Evolutionary conservation across 116 monocot species (phyloP).

Genomic region (Thalassia testudinum): DNA sequence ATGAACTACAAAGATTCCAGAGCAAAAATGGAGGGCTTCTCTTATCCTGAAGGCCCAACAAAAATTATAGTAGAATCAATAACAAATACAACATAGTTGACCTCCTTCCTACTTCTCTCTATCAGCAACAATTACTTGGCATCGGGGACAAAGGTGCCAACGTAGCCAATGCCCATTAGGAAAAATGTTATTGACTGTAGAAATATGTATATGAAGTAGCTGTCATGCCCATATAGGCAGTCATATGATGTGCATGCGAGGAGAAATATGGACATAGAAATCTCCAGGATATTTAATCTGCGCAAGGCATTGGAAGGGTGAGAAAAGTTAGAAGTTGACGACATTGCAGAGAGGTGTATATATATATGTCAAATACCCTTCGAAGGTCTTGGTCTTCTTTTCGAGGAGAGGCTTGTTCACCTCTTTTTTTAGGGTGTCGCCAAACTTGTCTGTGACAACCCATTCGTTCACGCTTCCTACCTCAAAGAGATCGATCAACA

Average conservation of each 20-base stretch:
- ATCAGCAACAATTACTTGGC: too few species aligned
- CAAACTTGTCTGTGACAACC: constrained; percentile 40
- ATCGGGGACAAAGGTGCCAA: constrained; percentile 19
- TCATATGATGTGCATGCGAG: constrained; percentile 17
- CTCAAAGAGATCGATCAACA: constrained; percentile 19
- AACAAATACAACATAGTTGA: too few species aligned
- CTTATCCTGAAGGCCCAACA: too few species aligned
- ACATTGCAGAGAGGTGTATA: too few species aligned
- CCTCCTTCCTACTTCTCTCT: too few species aligned
- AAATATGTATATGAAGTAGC: constrained; percentile 31
- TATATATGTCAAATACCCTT: too few species aligned
- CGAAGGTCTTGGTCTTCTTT: too few species aligned
- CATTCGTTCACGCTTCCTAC: constrained; percentile 32
- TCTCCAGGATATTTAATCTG: constrained; percentile 17
- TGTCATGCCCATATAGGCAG: constrained; percentile 4
- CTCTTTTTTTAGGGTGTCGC: constrained; percentile 13
- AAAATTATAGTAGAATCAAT: too few species aligned
- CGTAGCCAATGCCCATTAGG: constrained; percentile 33
- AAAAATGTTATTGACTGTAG: constrained; percentile 32
- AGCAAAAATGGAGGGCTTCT: too few species aligned
- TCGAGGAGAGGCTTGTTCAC: too few species aligned
- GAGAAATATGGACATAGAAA: constrained; percentile 22
- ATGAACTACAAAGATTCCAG: too few species aligned
- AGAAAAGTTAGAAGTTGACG: not conserved
- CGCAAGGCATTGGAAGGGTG: not conserved